Evolutionary conservation across 1,284 basidiomycete species (phyloP), one percentile per base, ranked within the genome.

Genomic region (Puccinia coronata): DNA sequence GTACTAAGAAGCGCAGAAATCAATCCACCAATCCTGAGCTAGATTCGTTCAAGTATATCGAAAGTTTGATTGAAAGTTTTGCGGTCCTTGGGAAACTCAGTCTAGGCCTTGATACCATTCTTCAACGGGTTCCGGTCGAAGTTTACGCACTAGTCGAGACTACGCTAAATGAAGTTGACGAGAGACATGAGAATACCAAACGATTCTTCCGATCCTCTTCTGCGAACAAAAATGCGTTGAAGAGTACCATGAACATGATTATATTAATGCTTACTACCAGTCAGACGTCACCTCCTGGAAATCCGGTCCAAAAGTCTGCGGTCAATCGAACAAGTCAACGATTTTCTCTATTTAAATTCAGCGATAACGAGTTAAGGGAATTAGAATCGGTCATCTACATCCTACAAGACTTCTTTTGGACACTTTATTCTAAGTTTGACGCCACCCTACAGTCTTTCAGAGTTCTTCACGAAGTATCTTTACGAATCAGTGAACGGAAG

Each of bases 361-460:
- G 51, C 92, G 97, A 86, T 92, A 83, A 84, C 39, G 82, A 85
- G 36, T 73, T 86, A 9, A 83, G 85, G 12, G 83, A 84, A 1
- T 84, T 84, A 16, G 84, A 84, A 14, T 83, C 84, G 43, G 70
- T 82, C 25, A 57, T 94, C 82, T 93, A 96, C 84, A 91, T 92
- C n/a, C 86, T 98, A 75, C 90, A 89, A 82, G 97, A 99, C 87
- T 89, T 99, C 51, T 98, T 99, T 87, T 99, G 96, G 96, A 98
- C 97, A 4, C 86, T 98, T 23, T 99, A 95, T 86, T 97, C 95
- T 6, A 99, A 99, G 87, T 87, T 99, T 75, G 92, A 96, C 84
- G 97, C 97, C 28, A 93, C 98, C n/a, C 89, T 93, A 49, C 96
- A 99, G 86, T 94, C 95, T 12, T 89, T 98, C 83, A 89, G 96